Conservation (phyloP, 371 early-diverging fungal genomes). For the Agmasoma carcini region DNA sequence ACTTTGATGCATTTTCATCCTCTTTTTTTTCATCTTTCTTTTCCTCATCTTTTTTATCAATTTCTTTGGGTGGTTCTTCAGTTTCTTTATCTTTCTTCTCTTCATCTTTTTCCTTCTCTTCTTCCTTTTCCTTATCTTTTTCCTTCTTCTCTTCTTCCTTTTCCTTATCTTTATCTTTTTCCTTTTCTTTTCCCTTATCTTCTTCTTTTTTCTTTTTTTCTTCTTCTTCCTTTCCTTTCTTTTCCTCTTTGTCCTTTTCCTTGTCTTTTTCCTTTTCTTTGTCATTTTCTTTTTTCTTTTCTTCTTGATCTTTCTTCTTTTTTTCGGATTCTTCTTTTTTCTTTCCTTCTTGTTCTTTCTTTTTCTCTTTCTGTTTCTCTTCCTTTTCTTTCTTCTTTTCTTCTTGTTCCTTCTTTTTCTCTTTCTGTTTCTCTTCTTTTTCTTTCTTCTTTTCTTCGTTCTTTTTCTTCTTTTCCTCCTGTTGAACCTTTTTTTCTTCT, state of each 20-base stretch:
- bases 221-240: constrained; percentile 1
- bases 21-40: neutral
- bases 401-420: constrained; percentile 12
- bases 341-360: constrained; percentile 6
- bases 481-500: constrained; percentile 6
- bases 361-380: constrained; percentile 8
- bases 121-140: constrained; percentile 8
- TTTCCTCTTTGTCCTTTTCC: constrained; percentile 5
- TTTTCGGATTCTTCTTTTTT: constrained; percentile 2
- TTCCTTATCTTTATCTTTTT: constrained; percentile 4
- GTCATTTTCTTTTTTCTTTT: constrained; percentile 2
- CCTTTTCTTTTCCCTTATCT: neutral
- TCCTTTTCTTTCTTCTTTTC: constrained; percentile 1
- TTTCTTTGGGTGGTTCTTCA: constrained; percentile 4
- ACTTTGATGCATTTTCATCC: neutral
- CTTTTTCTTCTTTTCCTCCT: neutral
- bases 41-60: constrained; percentile 5
- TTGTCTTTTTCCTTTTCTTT: constrained; percentile 13
- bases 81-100: constrained; percentile 1
- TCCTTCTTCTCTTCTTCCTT: constrained; percentile 1
- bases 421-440: constrained; percentile 1
- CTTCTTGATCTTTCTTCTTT: neutral
- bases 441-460: constrained; percentile 5
- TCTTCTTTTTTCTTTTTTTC: constrained; percentile 4
- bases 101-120: constrained; percentile 14